These are phyloP conservation scores for Kluyveromyces aestuarii DNA, from an alignment of 805 yeast species.

Conservation along the genomic window DNA sequence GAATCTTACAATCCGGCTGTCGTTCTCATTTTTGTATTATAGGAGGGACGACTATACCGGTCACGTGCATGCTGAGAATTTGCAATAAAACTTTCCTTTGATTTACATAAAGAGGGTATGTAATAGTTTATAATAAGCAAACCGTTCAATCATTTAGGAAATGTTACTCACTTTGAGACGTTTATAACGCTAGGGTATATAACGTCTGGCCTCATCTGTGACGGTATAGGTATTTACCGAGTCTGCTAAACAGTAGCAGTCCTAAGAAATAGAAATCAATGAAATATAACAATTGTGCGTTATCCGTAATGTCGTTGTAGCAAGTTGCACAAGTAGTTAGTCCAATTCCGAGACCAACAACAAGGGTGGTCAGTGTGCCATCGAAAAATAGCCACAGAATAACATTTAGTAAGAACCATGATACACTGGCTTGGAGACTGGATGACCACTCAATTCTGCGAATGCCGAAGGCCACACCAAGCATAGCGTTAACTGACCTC, in stretches of 20 bases:
- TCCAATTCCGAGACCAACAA: slow-evolving; percentile 28
- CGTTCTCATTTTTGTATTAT: no score
- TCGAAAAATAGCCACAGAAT: slow-evolving; percentile 61
- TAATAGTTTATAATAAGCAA: not conserved
- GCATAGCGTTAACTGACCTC: slow-evolving; percentile 39
- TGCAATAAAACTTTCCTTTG: not conserved
- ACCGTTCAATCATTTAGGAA: not conserved
- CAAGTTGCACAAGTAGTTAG: slow-evolving; percentile 16
- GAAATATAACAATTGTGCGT: slow-evolving; percentile 17
- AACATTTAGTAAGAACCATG: slow-evolving; percentile 56
- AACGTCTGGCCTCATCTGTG: not conserved
- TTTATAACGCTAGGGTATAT: no score
- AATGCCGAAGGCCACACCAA: slow-evolving; percentile 65
- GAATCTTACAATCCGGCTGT: no score
- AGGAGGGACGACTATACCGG: no score
- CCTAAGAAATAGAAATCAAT: slow-evolving; percentile 57
- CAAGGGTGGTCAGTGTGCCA: slow-evolving; percentile 45
- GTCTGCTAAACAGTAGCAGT: slow-evolving; percentile 55
- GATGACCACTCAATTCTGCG: slow-evolving; percentile 63
- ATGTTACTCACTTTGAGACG: not conserved
- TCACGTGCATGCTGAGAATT: no score
- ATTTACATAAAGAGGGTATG: not conserved
- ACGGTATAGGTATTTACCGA: slow-evolving; percentile 47
- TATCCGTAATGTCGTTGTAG: slow-evolving; percentile 15
- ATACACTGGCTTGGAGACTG: slow-evolving; percentile 51